Conservation (phyloP, 2,329 filamentous ascomycete genomes). For the Arthroderma sp. region DNA sequence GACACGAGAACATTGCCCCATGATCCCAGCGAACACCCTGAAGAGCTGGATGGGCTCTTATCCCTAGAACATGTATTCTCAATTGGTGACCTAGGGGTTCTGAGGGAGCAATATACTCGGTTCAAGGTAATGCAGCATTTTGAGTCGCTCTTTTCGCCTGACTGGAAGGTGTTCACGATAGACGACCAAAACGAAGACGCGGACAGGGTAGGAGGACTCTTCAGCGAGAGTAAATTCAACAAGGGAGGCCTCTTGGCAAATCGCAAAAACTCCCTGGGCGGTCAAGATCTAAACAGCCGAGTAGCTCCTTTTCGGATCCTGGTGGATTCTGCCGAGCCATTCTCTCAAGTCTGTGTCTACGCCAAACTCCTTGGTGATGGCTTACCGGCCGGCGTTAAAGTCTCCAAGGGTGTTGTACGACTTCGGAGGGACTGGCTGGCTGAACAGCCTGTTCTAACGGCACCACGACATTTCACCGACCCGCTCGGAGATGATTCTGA, state of each 20-base stretch:
- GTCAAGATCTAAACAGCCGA: neutral
- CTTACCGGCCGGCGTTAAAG: conserved; percentile 52
- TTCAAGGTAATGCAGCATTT: conserved; percentile 4
- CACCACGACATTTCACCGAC: conserved; percentile 5
- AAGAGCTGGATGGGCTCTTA: neutral
- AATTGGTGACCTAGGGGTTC: neutral
- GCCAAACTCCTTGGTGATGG: conserved; percentile 57
- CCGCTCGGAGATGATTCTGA: neutral
- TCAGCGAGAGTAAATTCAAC: neutral
- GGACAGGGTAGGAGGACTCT: neutral
- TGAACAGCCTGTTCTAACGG: conserved; percentile 23
- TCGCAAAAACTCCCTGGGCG: neutral
- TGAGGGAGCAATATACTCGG: neutral
- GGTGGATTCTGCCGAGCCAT: neutral
- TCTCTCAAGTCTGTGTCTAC: conserved; percentile 44
- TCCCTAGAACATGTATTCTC: neutral
- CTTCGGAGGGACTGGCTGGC: conserved; percentile 63
- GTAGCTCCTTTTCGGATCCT: neutral
- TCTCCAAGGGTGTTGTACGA: conserved; percentile 57
- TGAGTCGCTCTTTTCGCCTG: neutral
- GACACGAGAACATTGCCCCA: neutral
- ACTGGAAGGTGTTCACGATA: neutral
- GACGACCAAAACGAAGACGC: neutral
- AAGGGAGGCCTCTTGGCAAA: neutral
- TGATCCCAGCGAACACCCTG: neutral